Conservation (phyloP, 129 eudicot genomes). For the Artemisia annua region DNA sequence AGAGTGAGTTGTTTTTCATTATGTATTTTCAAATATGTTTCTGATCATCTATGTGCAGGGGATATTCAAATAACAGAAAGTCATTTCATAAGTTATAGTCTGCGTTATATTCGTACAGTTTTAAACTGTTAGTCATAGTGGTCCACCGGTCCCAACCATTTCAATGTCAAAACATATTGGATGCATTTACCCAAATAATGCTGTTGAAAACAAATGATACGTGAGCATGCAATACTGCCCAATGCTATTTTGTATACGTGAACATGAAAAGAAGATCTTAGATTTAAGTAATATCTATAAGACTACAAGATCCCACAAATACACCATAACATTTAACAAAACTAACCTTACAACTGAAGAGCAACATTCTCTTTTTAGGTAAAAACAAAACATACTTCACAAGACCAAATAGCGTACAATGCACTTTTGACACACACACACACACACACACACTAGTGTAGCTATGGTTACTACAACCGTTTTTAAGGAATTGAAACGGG, state of each 20-base stretch:
- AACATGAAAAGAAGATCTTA: background rate
- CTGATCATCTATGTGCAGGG: too few species aligned
- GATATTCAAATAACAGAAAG: too few species aligned
- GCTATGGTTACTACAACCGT: constrained; percentile 16
- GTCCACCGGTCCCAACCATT: too few species aligned
- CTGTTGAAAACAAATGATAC: too few species aligned
- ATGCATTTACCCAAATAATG: too few species aligned
- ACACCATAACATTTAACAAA: background rate
- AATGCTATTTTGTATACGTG: background rate
- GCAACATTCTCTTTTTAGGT: constrained; percentile 24
- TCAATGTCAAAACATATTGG: too few species aligned
- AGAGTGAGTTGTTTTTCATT: too few species aligned
- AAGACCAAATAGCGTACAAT: background rate
- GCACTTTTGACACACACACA: constrained; percentile 17
- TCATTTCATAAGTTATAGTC: too few species aligned
- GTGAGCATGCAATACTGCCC: background rate
- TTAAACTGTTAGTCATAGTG: too few species aligned
- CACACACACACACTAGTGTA: constrained; percentile 17
- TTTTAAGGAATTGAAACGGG: constrained; percentile 40
- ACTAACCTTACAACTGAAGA: constrained; percentile 18
- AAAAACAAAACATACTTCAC: constrained; percentile 16
- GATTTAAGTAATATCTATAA: constrained; percentile 11
- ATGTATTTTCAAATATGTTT: too few species aligned
- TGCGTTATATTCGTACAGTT: too few species aligned
- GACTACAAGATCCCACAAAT: constrained; percentile 20